phyloP scores from a whole-genome alignment of 2,329 filamentous ascomycete species.

The Onygenales sp. region DNA sequence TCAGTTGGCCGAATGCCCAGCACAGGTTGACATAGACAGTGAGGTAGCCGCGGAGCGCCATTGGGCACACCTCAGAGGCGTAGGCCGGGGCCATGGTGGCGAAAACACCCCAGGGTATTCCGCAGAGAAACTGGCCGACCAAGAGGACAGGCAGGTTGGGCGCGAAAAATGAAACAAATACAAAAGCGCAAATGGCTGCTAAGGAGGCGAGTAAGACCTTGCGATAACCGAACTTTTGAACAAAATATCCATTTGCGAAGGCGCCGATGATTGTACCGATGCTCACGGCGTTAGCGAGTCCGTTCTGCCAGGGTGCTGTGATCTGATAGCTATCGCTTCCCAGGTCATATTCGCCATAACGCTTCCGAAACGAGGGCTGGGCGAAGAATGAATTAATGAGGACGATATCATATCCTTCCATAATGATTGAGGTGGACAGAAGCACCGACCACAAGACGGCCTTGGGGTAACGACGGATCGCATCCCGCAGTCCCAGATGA shows the following conservation, averaged over 20 bases:
- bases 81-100: constrained; percentile 38
- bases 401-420: constrained; percentile 51
- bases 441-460: constrained; percentile 28
- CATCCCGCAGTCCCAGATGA: constrained; percentile 18
- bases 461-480: constrained; percentile 33
- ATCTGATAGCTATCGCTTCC: constrained; percentile 31
- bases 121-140: constrained; percentile 15
- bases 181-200: constrained; percentile 15
- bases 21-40: constrained; percentile 42
- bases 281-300: neutral
- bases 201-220: constrained; percentile 11
- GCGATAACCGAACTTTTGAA: constrained; percentile 25
- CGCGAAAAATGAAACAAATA: constrained; percentile 22
- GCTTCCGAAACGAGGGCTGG: constrained; percentile 45
- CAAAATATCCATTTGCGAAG: constrained; percentile 31
- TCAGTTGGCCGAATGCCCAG: constrained; percentile 27
- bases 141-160: neutral
- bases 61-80: constrained; percentile 30
- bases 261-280: constrained; percentile 38
- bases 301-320: constrained; percentile 37
- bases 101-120: constrained; percentile 38
- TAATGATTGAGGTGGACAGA: constrained; percentile 20
- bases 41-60: constrained; percentile 39
- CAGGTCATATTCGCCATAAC: constrained; percentile 42
- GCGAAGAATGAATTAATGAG: constrained; percentile 54